phyloP scores from a whole-genome alignment of 176 grass and related monocot genomes.

The Avena insularis region DNA sequence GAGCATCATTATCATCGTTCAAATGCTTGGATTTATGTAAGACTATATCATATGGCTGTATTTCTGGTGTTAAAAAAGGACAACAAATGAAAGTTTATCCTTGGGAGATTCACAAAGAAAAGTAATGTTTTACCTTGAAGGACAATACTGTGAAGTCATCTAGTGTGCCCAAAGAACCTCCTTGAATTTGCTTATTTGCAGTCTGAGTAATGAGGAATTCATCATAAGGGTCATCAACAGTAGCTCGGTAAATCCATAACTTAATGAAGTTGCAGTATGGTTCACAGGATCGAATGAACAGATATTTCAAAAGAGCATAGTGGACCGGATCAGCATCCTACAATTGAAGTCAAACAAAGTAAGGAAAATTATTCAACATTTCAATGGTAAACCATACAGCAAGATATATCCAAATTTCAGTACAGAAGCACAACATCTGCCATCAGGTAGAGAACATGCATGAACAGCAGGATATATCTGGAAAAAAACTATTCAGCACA shows the following conservation, averaged over 20 bases:
- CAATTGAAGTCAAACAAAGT: slow-evolving; percentile 49
- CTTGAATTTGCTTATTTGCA: slow-evolving; percentile 48
- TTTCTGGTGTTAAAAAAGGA: slow-evolving; percentile 23
- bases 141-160: slow-evolving; percentile 49
- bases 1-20: slow-evolving; percentile 25
- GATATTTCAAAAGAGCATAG: slow-evolving; percentile 82
- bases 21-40: slow-evolving; percentile 10
- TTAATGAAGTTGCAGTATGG: slow-evolving; percentile 94
- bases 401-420: slow-evolving; percentile 4
- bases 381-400: slow-evolving; percentile 20
- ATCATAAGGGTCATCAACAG: slow-evolving; percentile 79
- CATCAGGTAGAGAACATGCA: slow-evolving; percentile 11
- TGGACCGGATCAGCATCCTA: slow-evolving; percentile 95
- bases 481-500: background rate
- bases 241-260: slow-evolving; percentile 91
- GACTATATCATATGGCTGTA: background rate
- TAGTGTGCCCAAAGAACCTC: slow-evolving; percentile 27
- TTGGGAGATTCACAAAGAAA: slow-evolving; percentile 41
- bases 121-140: slow-evolving; percentile 71
- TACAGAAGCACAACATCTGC: background rate
- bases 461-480: background rate
- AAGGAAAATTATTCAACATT: slow-evolving; percentile 25
- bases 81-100: slow-evolving; percentile 16
- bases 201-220: slow-evolving; percentile 72
- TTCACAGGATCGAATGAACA: slow-evolving; percentile 81